These are phyloP conservation scores for Sugiyamaella valdiviana DNA, from an alignment of 805 yeast species.

Conservation along the genomic window DNA sequence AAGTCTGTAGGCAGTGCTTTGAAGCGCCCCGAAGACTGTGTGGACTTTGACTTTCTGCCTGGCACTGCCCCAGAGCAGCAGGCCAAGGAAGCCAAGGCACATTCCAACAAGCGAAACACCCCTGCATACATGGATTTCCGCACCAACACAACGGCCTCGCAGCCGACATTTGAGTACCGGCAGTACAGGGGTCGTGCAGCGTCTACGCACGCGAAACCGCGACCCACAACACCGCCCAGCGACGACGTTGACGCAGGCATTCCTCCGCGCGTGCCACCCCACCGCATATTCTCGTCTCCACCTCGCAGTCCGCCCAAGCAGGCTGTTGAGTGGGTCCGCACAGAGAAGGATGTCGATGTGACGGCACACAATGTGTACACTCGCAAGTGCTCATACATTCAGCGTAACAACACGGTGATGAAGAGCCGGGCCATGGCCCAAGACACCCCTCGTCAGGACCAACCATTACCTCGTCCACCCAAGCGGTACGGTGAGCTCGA, in stretches of 20 bases:
- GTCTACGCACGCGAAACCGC: background rate
- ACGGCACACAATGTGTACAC: constrained; percentile 7
- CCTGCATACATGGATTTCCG: background rate
- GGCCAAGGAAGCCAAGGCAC: background rate
- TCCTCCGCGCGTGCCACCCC: constrained; percentile 26
- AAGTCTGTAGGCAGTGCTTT: background rate
- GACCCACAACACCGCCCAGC: background rate
- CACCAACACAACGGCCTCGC: constrained; percentile 5
- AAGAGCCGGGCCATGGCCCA: background rate
- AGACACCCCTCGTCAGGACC: no score
- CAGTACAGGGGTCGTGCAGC: constrained; percentile 2
- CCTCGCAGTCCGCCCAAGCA: background rate
- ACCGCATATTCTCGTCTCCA: constrained; percentile 10
- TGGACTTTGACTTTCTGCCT: constrained; percentile 2
- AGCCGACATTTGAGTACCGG: constrained; percentile 12
- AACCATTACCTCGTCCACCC: background rate
- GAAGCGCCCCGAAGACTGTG: background rate
- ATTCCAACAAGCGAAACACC: background rate
- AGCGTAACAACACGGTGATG: background rate
- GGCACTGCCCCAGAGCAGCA: background rate
- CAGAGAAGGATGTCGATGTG: background rate
- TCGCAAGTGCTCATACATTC: constrained; percentile 16
- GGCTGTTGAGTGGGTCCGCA: background rate
- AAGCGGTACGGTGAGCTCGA: background rate
- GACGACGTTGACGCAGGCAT: constrained; percentile 22